phyloP scores from a whole-genome alignment of 345 rosid genomes.

The Salix purpurea region DNA sequence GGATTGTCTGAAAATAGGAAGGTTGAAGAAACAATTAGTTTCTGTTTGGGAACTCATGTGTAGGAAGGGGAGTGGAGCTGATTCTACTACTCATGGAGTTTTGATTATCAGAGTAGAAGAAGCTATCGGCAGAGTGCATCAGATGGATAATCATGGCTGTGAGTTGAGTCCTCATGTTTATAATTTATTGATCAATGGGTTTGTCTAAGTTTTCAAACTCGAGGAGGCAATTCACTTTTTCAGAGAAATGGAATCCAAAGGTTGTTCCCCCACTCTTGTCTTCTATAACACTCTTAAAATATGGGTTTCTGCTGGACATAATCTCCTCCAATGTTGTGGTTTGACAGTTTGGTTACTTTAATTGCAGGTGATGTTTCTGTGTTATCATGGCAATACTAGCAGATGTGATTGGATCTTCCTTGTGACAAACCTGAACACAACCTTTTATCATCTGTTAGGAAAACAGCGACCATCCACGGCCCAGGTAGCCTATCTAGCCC shows the following conservation, averaged over 20 bases:
- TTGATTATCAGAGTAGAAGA: slow-evolving; percentile 51
- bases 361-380: neutral
- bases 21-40: slow-evolving; percentile 43
- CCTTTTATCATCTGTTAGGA: neutral
- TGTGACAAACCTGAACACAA: neutral
- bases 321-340: slow-evolving; percentile 62
- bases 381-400: slow-evolving; percentile 1
- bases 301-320: slow-evolving; percentile 64
- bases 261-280: slow-evolving; percentile 50
- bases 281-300: slow-evolving; percentile 61
- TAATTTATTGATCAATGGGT: slow-evolving; percentile 63
- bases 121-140: slow-evolving; percentile 46
- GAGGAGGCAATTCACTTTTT: slow-evolving; percentile 53
- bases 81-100: slow-evolving; percentile 59
- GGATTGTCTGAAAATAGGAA: slow-evolving; percentile 62
- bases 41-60: slow-evolving; percentile 57
- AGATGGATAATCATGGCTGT: slow-evolving; percentile 43
- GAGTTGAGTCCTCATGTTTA: slow-evolving; percentile 50
- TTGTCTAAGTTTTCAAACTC: slow-evolving; percentile 58
- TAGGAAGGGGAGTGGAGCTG: slow-evolving; percentile 44
- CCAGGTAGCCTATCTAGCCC: neutral
- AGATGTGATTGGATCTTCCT: neutral
- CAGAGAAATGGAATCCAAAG: slow-evolving; percentile 48
- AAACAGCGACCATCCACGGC: slow-evolving; percentile 4
- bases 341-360: neutral